A percentile compares a stretch with the other conserved stretches of the same genome.
Evolutionary conservation across 441 rosid species (phyloP).

Genomic region (Populus hybrid): DNA sequence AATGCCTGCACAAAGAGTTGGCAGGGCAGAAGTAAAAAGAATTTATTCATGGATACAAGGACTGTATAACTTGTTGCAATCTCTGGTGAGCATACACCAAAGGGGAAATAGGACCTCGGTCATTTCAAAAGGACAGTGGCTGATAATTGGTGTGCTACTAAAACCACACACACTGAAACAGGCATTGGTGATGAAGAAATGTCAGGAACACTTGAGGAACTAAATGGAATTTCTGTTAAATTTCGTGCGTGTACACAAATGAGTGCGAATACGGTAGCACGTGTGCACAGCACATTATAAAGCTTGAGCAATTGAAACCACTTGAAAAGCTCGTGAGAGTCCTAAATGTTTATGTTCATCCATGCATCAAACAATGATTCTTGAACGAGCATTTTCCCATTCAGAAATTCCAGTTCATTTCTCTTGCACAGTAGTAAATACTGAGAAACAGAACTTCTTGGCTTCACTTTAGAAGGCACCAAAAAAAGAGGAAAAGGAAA

Average conservation of each 20-base stretch:
- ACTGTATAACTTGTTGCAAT: neutral
- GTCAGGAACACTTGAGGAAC: neutral
- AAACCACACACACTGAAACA: neutral
- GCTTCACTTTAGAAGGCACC: too few relatives aligned
- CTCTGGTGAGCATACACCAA: neutral
- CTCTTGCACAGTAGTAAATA: too few relatives aligned
- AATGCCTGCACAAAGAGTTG: constrained; percentile 48
- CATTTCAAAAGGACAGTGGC: too few relatives aligned
- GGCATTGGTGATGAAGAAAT: neutral
- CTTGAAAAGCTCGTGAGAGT: neutral
- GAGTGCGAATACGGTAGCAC: neutral
- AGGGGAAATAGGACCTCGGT: neutral
- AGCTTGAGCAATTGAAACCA: neutral
- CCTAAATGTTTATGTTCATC: neutral
- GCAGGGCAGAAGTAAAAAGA: constrained; percentile 4
- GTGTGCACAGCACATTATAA: neutral
- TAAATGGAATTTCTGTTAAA: neutral
- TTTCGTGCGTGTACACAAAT: neutral
- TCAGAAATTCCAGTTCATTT: neutral
- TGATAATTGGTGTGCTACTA: neutral
- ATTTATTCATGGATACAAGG: neutral
- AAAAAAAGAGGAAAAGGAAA: too few relatives aligned
- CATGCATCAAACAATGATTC: neutral
- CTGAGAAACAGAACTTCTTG: too few relatives aligned
- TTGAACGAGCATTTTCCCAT: neutral